Evolutionary conservation across 2,329 filamentous ascomycete species (phyloP).

Genomic region (Fusarium nygamai): DNA sequence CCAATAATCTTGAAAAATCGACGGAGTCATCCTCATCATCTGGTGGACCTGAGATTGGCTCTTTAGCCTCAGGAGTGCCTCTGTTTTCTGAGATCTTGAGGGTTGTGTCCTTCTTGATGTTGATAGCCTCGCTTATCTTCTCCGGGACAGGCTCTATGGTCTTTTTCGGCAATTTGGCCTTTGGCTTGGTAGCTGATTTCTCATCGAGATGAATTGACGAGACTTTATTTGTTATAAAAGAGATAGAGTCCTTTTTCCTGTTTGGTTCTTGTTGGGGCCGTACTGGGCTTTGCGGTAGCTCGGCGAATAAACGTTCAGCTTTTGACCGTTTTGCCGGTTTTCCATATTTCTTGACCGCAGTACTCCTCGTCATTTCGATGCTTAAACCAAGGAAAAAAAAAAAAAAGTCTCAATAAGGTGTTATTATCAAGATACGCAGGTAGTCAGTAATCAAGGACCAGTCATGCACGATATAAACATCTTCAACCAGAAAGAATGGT

Average conservation of each 20-base stretch:
- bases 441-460: not conserved
- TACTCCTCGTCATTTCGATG: constrained; percentile 56
- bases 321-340: constrained; percentile 59
- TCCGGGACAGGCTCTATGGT: constrained; percentile 5
- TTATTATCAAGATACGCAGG: not conserved
- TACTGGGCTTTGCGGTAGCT: constrained; percentile 61
- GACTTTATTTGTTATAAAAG: constrained; percentile 49
- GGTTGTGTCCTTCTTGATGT: not conserved
- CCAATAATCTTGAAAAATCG: not conserved
- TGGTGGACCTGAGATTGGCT: not conserved
- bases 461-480: not conserved
- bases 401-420: not conserved
- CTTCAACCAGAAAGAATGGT: constrained; percentile 12
- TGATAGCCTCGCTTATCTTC: constrained; percentile 8
- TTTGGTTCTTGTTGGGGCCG: constrained; percentile 42
- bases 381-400: constrained; percentile 2
- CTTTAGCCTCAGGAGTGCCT: not conserved
- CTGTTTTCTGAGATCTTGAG: not conserved
- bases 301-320: constrained; percentile 60
- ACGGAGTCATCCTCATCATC: constrained; percentile 2
- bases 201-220: constrained; percentile 45
- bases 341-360: constrained; percentile 60
- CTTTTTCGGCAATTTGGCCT: constrained; percentile 27
- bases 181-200: constrained; percentile 13
- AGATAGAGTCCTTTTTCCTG: constrained; percentile 42